Evolutionary conservation across 495 filamentous ascomycete species (phyloP).

Genomic region (Cercophora samala): DNA sequence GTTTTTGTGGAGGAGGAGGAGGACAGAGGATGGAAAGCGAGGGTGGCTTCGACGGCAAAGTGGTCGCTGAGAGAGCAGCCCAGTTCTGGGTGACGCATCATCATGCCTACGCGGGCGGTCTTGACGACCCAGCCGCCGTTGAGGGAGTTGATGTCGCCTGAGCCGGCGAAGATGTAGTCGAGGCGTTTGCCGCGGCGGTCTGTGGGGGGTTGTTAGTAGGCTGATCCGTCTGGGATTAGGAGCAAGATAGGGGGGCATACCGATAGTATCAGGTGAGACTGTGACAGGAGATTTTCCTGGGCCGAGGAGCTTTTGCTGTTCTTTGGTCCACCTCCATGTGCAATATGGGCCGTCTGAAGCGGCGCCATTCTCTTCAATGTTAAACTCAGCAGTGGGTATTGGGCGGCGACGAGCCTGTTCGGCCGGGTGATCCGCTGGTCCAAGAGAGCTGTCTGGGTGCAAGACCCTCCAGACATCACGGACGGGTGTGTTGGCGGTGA

Average conservation of each 20-base stretch:
- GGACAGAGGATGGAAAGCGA: constrained; percentile 43
- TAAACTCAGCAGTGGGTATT: constrained; percentile 68
- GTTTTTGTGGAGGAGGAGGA: not conserved
- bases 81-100: constrained; percentile 72
- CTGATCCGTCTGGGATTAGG: no score
- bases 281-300: constrained; percentile 45
- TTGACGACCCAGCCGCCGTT: constrained; percentile 62
- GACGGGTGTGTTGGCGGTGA: constrained; percentile 74
- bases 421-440: constrained; percentile 58
- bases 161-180: constrained; percentile 82
- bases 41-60: constrained; percentile 74
- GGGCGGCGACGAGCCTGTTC: constrained; percentile 57
- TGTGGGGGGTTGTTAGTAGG: constrained; percentile 12
- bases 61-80: constrained; percentile 88
- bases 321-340: constrained; percentile 87
- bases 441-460: constrained; percentile 76
- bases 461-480: constrained; percentile 77
- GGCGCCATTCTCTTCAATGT: constrained; percentile 74
- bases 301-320: constrained; percentile 54
- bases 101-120: constrained; percentile 71
- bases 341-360: constrained; percentile 85
- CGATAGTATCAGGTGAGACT: constrained; percentile 51
- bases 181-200: constrained; percentile 78
- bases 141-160: constrained; percentile 27
- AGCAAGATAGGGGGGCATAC: constrained; percentile 6